Conservation (phyloP, 1,284 basidiomycete genomes). For the Thecaphora thlaspeos region DNA sequence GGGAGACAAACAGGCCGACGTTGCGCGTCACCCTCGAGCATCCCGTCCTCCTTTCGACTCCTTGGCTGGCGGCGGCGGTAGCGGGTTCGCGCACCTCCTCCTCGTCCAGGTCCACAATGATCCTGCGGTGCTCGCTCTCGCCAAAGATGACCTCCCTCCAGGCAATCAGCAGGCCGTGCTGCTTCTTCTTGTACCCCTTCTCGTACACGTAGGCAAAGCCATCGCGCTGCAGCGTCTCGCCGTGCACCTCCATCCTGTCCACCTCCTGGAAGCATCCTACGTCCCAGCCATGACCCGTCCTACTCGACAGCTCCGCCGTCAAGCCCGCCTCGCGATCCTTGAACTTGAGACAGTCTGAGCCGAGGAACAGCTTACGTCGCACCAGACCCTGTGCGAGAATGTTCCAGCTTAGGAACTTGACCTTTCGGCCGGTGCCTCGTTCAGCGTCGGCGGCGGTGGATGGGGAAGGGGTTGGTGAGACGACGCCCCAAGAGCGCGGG, state of each 20-base stretch:
- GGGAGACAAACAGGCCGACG: slow-evolving; percentile 44
- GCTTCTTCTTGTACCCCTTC: slow-evolving; percentile 53
- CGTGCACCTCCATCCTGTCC: slow-evolving; percentile 56
- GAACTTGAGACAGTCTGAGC: slow-evolving; percentile 59
- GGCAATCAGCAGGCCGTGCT: slow-evolving; percentile 52
- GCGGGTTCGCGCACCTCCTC: slow-evolving; percentile 14
- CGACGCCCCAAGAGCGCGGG: slow-evolving; percentile 30
- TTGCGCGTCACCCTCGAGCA: slow-evolving; percentile 42
- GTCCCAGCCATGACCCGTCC: slow-evolving; percentile 55
- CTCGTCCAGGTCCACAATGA: slow-evolving; percentile 40
- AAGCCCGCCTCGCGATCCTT: slow-evolving; percentile 50
- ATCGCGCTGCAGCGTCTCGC: slow-evolving; percentile 23
- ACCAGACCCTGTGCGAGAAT: slow-evolving; percentile 60
- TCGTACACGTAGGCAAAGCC: slow-evolving; percentile 49
- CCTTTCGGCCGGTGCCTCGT: slow-evolving; percentile 2
- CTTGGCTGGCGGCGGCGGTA: too few species aligned
- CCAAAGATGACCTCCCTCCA: slow-evolving; percentile 39
- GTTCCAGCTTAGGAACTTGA: slow-evolving; percentile 47
- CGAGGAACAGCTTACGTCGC: slow-evolving; percentile 59
- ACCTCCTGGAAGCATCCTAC: slow-evolving; percentile 60
- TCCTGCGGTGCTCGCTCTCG: slow-evolving; percentile 6
- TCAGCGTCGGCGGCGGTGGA: not conserved
- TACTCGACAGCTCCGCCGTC: slow-evolving; percentile 25
- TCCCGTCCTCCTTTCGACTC: too few species aligned
- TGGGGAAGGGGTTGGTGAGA: not conserved